Conservation (phyloP, 2,329 filamentous ascomycete genomes). For the Neodidymelliopsis sp. region DNA sequence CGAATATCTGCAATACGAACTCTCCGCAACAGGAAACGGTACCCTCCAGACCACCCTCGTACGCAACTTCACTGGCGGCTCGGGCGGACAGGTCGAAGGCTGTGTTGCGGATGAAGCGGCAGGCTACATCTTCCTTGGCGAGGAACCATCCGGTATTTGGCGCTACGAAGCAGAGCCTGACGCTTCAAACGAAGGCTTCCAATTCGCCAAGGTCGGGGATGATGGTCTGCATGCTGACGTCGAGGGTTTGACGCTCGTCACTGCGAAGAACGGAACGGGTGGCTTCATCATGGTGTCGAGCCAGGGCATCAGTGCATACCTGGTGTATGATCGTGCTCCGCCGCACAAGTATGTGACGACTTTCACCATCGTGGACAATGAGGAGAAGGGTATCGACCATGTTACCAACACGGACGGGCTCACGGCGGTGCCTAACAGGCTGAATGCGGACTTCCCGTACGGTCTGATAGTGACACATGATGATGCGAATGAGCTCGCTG, state of each 20-base stretch:
- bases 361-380: constrained; percentile 57
- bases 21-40: constrained; percentile 51
- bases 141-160: constrained; percentile 62
- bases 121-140: constrained; percentile 60
- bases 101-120: constrained; percentile 62
- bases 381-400: constrained; percentile 54
- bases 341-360: constrained; percentile 61
- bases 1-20: constrained; percentile 62
- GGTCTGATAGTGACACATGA: constrained; percentile 62
- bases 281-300: constrained; percentile 62
- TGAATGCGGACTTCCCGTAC: constrained; percentile 49
- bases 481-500: constrained; percentile 60
- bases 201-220: constrained; percentile 55
- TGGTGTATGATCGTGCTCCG: constrained; percentile 58
- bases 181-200: constrained; percentile 43
- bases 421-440: constrained; percentile 54
- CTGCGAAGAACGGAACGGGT: constrained; percentile 53
- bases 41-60: constrained; percentile 58
- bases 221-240: constrained; percentile 59
- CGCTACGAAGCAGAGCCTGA: constrained; percentile 61
- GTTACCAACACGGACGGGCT: constrained; percentile 64
- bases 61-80: constrained; percentile 60
- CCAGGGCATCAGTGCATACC: constrained; percentile 62
- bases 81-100: constrained; percentile 62
- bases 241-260: constrained; percentile 62